Base-by-base conservation (phyloP, 2,329 filamentous ascomycete genomes). In the Beauveria medogensis region DNA sequence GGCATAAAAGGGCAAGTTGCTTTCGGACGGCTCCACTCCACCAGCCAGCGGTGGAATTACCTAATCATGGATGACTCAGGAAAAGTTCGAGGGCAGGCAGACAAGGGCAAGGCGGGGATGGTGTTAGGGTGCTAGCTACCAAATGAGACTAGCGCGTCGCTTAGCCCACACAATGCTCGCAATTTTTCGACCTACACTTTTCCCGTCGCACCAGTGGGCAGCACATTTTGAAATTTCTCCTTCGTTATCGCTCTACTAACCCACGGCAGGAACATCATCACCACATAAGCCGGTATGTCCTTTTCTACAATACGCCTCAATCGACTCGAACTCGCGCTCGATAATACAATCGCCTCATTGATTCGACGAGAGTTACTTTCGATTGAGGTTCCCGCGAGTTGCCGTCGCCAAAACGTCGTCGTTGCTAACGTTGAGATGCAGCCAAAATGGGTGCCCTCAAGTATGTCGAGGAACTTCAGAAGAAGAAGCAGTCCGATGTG, bases 401-500 rank as follows among this genome's bases (percentile, higher is more conserved):
- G n/a, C 50, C 10, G 41, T 50, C 22, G 22, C 51, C 34, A 30
- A 53, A 48, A 30, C 55, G 61, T 30, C 30, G 28, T 59, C 57
- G 52, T 69, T 64, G 65, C 70, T 73, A 65, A 71, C 66, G 52
- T 67, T 63, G 9, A 6, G 56, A 65, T 40, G 20, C 70, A 84
- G 82, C 75, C 77, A 85, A 93, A 87, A 97, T 97, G 94, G 94
- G 94, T 90, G 93, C 93, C 85, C 91, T 97, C 82, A 99, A 99
- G 85, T 99, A 96, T 86, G 91, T 99, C 83, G 95, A 99, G 88
- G 94, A 99, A 88, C 90, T 99, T 85, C 92, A 97, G 82, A 97
- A 99, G 92, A 97, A 96, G 91, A 99, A 99, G 92, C 94, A 99
- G 89, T 96, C 91, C 80, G 94, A 99, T 87, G 90, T 99, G 78